These are phyloP conservation scores for Eucalyptus leucophloia DNA, from an alignment of 345 rosid genomes.

Conservation along the genomic window DNA sequence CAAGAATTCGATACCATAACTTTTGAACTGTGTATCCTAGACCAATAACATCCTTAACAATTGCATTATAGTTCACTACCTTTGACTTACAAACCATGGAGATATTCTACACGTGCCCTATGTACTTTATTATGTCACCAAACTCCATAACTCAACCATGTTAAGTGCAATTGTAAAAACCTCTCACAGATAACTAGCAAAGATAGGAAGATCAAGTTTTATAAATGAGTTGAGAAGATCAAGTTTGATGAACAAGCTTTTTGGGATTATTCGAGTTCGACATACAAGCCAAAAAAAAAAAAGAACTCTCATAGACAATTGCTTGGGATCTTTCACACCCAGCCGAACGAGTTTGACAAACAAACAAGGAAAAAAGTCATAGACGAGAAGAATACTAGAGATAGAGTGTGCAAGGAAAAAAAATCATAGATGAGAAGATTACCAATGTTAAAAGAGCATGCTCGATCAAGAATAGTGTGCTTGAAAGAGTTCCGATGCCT, in stretches of 20 bases:
- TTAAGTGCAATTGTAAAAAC: not conserved
- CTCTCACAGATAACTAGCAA: not conserved
- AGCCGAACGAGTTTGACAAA: too few species aligned
- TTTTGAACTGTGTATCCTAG: not conserved
- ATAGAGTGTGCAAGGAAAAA: not conserved
- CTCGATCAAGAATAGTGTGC: not conserved
- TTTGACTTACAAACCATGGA: not conserved
- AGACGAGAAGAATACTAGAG: rapidly evolving
- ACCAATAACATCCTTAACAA: too few species aligned
- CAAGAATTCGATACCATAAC: not conserved
- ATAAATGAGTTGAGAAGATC: too few species aligned
- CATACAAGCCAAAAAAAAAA: not conserved
- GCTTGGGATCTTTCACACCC: not conserved
- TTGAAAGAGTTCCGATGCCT: too few species aligned
- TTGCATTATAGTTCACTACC: not conserved
- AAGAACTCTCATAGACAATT: not conserved
- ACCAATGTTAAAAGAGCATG: too few species aligned
- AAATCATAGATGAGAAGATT: too few species aligned
- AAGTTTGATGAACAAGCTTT: not conserved
- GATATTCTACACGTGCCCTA: not conserved
- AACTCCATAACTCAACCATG: not conserved
- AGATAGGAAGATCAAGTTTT: not conserved
- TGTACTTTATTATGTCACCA: not conserved
- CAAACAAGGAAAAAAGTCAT: not conserved
- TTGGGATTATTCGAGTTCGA: not conserved